Conservation (phyloP, 129 eudicot species). For the Flaveria linearis region DNA sequence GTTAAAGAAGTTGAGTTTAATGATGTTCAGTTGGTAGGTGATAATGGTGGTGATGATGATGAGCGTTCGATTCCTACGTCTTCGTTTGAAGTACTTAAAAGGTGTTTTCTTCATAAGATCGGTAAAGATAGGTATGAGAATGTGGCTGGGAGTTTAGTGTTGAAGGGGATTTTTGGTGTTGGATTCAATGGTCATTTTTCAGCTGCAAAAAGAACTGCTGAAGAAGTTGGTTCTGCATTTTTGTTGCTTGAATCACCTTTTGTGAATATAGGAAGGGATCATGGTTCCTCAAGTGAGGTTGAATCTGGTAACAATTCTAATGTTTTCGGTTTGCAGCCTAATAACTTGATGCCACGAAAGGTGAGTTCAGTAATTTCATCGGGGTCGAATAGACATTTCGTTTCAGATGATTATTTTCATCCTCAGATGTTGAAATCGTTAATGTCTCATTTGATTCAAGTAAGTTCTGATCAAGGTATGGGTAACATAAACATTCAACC, state of each 20-base stretch:
- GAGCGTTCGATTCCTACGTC: conserved; percentile 53
- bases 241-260: conserved; percentile 68
- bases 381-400: conserved; percentile 38
- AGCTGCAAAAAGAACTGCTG: conserved; percentile 71
- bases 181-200: conserved; percentile 60
- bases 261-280: conserved; percentile 34
- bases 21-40: conserved; percentile 26
- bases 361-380: conserved; percentile 36
- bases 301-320: conserved; percentile 40
- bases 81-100: conserved; percentile 57
- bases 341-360: conserved; percentile 50
- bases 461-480: conserved; percentile 28
- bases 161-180: conserved; percentile 86
- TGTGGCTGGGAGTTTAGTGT: conserved; percentile 80
- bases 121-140: conserved; percentile 67
- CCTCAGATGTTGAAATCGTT: conserved; percentile 49
- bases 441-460: conserved; percentile 38
- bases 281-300: conserved; percentile 17
- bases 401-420: conserved; percentile 47
- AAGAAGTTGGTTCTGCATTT: conserved; percentile 77
- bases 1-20: conserved; percentile 40
- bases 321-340: conserved; percentile 45
- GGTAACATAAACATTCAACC: conserved; percentile 39
- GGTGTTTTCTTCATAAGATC: conserved; percentile 67
- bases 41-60: not conserved